These are phyloP conservation scores for Phialocephala sp. DNA, from an alignment of 2,329 filamentous ascomycete genomes.

Conservation along the genomic window DNA sequence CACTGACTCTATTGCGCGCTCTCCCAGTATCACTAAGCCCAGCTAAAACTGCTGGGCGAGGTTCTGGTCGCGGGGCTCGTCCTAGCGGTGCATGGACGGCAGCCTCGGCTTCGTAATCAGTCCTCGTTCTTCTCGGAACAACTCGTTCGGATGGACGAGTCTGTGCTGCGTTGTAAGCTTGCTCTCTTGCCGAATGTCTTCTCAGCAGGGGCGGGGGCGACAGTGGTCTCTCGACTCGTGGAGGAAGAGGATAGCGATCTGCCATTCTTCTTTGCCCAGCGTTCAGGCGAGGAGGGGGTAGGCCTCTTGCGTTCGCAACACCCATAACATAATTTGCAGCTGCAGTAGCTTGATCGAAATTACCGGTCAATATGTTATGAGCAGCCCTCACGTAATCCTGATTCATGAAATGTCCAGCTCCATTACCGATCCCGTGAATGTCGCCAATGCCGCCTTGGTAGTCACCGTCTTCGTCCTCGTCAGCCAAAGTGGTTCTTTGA, in stretches of 20 bases:
- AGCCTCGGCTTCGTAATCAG: constrained; percentile 38
- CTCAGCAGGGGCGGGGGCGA: constrained; percentile 34
- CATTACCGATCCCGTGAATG: constrained; percentile 54
- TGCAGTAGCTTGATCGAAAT: constrained; percentile 42
- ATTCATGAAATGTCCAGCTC: constrained; percentile 64
- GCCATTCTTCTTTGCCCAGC: constrained; percentile 27
- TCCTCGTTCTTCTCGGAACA: constrained; percentile 35
- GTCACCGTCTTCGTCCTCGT: constrained; percentile 38
- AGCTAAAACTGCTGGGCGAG: constrained; percentile 36
- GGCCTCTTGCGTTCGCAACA: constrained; percentile 34
- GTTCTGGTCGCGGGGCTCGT: constrained; percentile 13
- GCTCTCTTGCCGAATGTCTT: constrained; percentile 38
- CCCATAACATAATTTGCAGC: constrained; percentile 43
- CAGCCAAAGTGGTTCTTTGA: constrained; percentile 49
- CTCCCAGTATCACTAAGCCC: constrained; percentile 34
- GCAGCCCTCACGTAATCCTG: constrained; percentile 58
- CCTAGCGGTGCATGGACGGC: constrained; percentile 36
- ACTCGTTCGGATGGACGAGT: constrained; percentile 33
- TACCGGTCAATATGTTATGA: constrained; percentile 43
- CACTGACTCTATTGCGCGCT: constrained; percentile 36
- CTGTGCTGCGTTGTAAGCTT: constrained; percentile 31
- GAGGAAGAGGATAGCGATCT: constrained; percentile 32
- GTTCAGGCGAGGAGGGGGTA: constrained; percentile 21
- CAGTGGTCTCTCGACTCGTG: constrained; percentile 19
- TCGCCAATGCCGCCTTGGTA: constrained; percentile 53